Evolutionary conservation across 2,329 filamentous ascomycete species (phyloP), one percentile per base, ranked within the genome.

Genomic region (Xylaria sp.): DNA sequence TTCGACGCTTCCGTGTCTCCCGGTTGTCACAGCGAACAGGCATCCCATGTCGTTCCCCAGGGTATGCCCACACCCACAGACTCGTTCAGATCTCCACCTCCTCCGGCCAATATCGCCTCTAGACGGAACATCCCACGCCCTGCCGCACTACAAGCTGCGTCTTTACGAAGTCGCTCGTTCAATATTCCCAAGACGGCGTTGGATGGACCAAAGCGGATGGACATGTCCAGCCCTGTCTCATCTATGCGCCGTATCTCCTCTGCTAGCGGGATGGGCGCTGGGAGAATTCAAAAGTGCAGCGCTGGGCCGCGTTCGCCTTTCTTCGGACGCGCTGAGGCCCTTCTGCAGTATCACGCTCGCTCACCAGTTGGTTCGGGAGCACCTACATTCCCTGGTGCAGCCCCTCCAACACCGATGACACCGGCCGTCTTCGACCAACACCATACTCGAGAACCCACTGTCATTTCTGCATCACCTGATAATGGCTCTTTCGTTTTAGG

Each of bases 241-340:
- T 72, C 74, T 16, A 86, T 88, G 79, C 83, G 86, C 27, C 84
- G 87, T 50, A 86, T 88, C 51, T 83, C 84, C 16, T 88, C 87
- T 2, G 82, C 84, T 9, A 84, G 82, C 3, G 84, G 86, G 5
- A 77, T 72, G 58, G 75, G 82, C 54, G 70, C 79, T 42, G 80
- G 79, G 13, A 78, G 83, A 23, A 81, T 85, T 16, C 81, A 83
- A 58, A 85, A 85, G 71, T 73, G 78, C 1, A 75, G 73, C 63
- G 71, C 76, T 0, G 81, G 80, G 3, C 82, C 82, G 0, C 81
- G 82, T 18, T 85, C 83, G 0, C 83, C 83, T 13, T 78, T 77
- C 70, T 81, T 83, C 57, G 84, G 84, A 50, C 82, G 82, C 29
- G 79, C 82, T 42, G 84, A 86, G 65, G 81, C 77, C 27, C 76